A percentile compares a stretch with the other conserved stretches of the same genome.
Evolutionary conservation across 1,284 basidiomycete genomes (phyloP).

Genomic region (Pascua guehoae): DNA sequence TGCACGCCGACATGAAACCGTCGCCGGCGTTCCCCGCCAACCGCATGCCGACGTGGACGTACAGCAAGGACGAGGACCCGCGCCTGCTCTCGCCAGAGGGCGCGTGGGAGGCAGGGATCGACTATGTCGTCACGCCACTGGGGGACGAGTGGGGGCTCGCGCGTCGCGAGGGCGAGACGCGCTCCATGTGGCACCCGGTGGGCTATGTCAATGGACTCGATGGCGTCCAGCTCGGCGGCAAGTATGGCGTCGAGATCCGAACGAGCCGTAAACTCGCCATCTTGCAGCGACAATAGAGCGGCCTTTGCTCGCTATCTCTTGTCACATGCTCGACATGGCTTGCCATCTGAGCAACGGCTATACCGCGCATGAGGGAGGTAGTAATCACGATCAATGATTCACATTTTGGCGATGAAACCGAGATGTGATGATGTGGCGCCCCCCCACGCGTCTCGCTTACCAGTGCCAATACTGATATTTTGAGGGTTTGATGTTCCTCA

Average conservation of each 20-base stretch:
- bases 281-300: constrained; percentile 5
- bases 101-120: constrained; percentile 27
- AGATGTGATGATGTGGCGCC: too few relatives aligned
- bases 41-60: constrained; percentile 56
- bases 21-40: constrained; percentile 15
- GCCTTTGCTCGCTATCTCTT: too few relatives aligned
- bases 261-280: constrained; percentile 7
- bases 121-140: constrained; percentile 38
- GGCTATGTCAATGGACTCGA: constrained; percentile 20
- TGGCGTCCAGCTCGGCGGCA: constrained; percentile 12
- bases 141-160: constrained; percentile 14
- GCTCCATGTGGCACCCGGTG: constrained; percentile 22
- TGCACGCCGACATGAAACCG: constrained; percentile 56
- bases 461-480: too few relatives aligned
- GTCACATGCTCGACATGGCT: too few relatives aligned
- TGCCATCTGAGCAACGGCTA: too few relatives aligned
- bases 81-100: constrained; percentile 41
- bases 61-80: constrained; percentile 73
- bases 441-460: too few relatives aligned
- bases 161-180: background rate
- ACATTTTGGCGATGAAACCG: too few relatives aligned
- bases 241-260: constrained; percentile 6
- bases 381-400: too few relatives aligned
- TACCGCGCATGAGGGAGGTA: too few relatives aligned
- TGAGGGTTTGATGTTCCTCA: too few relatives aligned